Base-by-base conservation (phyloP, 306 rosid species). In the Datisca glomerata region DNA sequence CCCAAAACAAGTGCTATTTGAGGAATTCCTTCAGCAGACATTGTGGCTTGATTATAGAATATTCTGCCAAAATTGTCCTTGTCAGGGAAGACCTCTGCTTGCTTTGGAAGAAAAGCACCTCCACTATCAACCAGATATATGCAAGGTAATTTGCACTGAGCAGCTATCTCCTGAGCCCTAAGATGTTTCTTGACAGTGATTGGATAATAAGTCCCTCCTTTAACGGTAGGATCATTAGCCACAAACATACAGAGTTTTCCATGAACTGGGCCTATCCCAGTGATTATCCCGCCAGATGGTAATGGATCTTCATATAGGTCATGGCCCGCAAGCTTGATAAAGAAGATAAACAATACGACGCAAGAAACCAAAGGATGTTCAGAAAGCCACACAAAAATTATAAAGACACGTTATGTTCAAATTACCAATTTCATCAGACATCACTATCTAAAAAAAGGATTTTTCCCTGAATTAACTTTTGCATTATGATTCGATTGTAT, bases 51-150 rank as follows among this genome's bases (percentile, higher is more conserved):
- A 64, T 89, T 83, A 47, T 69, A 89, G 67, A 89, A 89, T 33
- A 89, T 89, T 53, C 97, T 80, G 28, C 97, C 97, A 18, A 83
- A 89, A 63, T 89, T 89, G 46, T 89, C 93, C 62, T 24, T 80
- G 52, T 89, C 95, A 0, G 95, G 97, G 56, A 89, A 89, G 35
- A 89, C 93, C 54, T 89, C 91, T 2, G 97, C 97, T 64, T 89
- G 97, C 81, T 83, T 89, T 8, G 97, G 97, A 50, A 89, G 95
- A 64, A 64, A 89, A 53, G 97, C 97, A 0, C 97, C 97, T 51
- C 97, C 97, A 41, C 97, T 89, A 51, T 89, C 97, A 45, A 89
- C 97, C 45, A 89, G 89, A 73, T 89, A 89, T 22, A 89, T 51
- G 48, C 97, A 83, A 1, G 97, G 97, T 46, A 89, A 72, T 41